Base-by-base conservation (phyloP, 2,329 filamentous ascomycete genomes). In the Hysterium pulicare region DNA sequence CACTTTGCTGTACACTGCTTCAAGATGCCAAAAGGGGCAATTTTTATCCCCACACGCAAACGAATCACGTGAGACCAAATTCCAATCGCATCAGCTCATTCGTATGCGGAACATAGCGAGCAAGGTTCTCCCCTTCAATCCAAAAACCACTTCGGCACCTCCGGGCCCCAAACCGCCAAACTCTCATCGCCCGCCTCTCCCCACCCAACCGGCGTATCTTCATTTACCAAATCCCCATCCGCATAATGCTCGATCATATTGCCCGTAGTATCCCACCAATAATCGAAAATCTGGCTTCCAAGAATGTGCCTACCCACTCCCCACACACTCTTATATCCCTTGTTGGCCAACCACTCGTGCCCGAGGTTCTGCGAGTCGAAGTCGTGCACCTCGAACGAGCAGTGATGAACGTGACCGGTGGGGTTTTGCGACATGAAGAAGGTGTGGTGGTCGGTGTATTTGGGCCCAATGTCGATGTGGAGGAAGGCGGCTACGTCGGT, bases 271-370 rank as follows among this genome's bases (percentile, higher is more conserved):
- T 86, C 82, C 55, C 78, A 82, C 82, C 82, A 86, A 61, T 86
- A 86, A 56, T 87, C 83, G 52, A 87, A 88, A 39, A 87, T 79
- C 66, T 87, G 84, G 48, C 76, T 81, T 3, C 84, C 84, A 53
- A 87, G 71, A 17, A 86, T 76, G 68, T 87, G 84, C 40, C 84
- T 66, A 0, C 84, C 84, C 0, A 88, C 78, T 2, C 84, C 84
- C 84, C 84, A 88, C 48, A 82, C 82, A 52, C 74, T 77, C 54
- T 73, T 74, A 58, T 84, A 84, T 1, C 78, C 79, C 60, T 81
- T 78, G 48, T 78, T 68, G 2, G 71, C 71, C 47, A 88, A 67
- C 80, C 82, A 87, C 54, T 84, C 76, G 64, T 88, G 84, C 1
- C 84, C 84, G 3, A 87, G 69, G 23, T 79, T 72, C 69, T 87